Evolutionary conservation across 177 flowering plant species (phyloP), one percentile per base, ranked within the genome.

Genomic region (Tripterygium wilfordii): DNA sequence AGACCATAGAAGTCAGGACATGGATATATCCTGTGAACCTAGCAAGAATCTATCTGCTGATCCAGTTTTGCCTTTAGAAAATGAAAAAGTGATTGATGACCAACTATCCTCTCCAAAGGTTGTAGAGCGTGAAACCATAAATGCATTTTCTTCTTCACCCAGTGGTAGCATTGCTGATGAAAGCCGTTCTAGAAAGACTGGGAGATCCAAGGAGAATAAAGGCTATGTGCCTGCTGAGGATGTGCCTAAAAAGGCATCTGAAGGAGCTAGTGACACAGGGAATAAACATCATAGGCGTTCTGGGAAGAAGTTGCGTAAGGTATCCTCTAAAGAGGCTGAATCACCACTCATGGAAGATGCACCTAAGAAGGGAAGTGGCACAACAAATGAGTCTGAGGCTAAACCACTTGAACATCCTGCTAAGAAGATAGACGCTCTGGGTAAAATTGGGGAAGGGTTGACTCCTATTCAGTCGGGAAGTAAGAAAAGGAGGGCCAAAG

Each of bases 261-360:
- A 58, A 30, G 64, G 37, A 22, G 45, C 58, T 8, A 72, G 66
- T 64, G 79, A 75, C 42, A 67, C 70, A 8, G 85, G 69, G 58
- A 58, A 38, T 10, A 80, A 65, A 56, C 30, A 42, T 5, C 54
- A 27, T 24, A 54, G 23, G n/a, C 47, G 48, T 8, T 27, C 56
- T 3, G 61, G 60, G 36, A 68, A 52, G 31, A 73, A 65, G 42
- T 51, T 29, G 1, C 28, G 49, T 35, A 26, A 50, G 17, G 63
- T 21, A 25, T 28, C 24, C 51, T 37, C 60, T 15, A 17, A 36
- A 38, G 71, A 53, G 51, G 63, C 45, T 49, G 55, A 45, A 35
- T 36, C 40, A 45, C 27, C 50, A 12, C 10, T 50, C 29, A 20
- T 24, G 0, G 41, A 23, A 20, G 62, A 54, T 56, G 38, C 48